A percentile compares a stretch with the other conserved stretches of the same genome.
Conservation (phyloP, 2,329 filamentous ascomycete genomes). For the Pestalotiopsis sp. region DNA sequence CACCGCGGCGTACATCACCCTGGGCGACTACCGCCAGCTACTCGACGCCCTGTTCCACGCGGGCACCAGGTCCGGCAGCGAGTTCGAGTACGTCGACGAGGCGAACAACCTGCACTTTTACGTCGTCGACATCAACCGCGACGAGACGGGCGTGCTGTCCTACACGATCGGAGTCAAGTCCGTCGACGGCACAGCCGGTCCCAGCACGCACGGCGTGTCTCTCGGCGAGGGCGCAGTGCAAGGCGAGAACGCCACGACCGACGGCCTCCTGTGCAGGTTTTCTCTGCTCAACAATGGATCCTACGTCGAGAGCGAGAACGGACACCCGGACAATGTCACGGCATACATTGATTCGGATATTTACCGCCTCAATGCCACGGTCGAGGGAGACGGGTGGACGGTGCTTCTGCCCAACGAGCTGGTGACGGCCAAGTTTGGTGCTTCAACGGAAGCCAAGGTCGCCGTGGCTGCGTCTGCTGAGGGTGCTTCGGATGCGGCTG, state of each 20-base stretch:
- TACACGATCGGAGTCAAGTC: slow-evolving; percentile 52
- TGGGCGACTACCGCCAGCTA: slow-evolving; percentile 57
- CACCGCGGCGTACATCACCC: slow-evolving; percentile 45
- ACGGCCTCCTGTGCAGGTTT: slow-evolving; percentile 48
- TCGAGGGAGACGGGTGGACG: slow-evolving; percentile 48
- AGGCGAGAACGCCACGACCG: slow-evolving; percentile 21
- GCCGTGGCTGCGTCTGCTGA: slow-evolving; percentile 38
- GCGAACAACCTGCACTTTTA: slow-evolving; percentile 54
- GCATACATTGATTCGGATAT: slow-evolving; percentile 46
- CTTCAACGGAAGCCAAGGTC: slow-evolving; percentile 39
- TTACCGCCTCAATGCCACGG: slow-evolving; percentile 46
- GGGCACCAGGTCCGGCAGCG: slow-evolving; percentile 51
- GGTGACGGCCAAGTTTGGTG: slow-evolving; percentile 43
- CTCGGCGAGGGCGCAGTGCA: slow-evolving; percentile 38
- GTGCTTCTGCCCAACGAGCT: slow-evolving; percentile 44
- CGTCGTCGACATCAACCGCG: slow-evolving; percentile 44
- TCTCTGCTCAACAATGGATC: slow-evolving; percentile 48
- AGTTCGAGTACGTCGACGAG: slow-evolving; percentile 50
- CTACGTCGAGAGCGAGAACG: slow-evolving; percentile 25
- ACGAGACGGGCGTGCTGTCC: slow-evolving; percentile 43
- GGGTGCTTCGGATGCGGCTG: slow-evolving; percentile 35
- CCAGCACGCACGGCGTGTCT: slow-evolving; percentile 37
- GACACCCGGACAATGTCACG: slow-evolving; percentile 37
- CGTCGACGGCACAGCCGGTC: slow-evolving; percentile 36
- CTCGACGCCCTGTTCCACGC: slow-evolving; percentile 58